Evolutionary conservation across 495 filamentous ascomycete genomes (phyloP).

Genomic region (Letharia lupina): DNA sequence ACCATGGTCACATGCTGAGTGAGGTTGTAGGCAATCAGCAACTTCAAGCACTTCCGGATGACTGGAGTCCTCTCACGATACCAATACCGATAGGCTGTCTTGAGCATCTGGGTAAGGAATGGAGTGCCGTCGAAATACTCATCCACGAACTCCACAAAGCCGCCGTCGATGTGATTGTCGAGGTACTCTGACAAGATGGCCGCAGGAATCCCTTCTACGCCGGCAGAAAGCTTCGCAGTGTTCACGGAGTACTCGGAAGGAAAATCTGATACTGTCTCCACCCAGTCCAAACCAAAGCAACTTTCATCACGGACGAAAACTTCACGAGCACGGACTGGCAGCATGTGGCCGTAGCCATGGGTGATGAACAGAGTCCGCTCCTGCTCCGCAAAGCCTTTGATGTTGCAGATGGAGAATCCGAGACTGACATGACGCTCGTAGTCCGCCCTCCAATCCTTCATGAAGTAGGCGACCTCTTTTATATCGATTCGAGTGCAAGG

Average conservation of each 20-base stretch:
- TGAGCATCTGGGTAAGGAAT: constrained; percentile 87
- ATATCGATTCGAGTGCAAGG: constrained; percentile 94
- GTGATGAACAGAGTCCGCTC: constrained; percentile 75
- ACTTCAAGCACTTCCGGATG: constrained; percentile 83
- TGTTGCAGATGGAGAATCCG: constrained; percentile 82
- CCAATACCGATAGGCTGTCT: constrained; percentile 87
- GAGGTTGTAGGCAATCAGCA: constrained; percentile 86
- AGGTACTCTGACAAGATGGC: constrained; percentile 76
- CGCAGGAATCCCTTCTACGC: constrained; percentile 71
- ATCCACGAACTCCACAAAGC: constrained; percentile 72
- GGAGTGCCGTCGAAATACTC: constrained; percentile 89
- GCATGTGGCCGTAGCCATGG: constrained; percentile 80
- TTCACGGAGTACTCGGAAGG: constrained; percentile 72
- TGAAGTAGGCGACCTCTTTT: constrained; percentile 93
- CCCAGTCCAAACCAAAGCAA: constrained; percentile 87
- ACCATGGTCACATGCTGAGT: constrained; percentile 88
- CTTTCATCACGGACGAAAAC: constrained; percentile 85
- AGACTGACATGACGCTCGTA: constrained; percentile 81
- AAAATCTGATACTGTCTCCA: constrained; percentile 62
- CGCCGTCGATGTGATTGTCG: constrained; percentile 80
- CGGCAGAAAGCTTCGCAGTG: constrained; percentile 77
- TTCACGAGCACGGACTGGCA: constrained; percentile 83
- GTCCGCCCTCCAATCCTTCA: constrained; percentile 96
- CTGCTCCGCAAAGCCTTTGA: constrained; percentile 79
- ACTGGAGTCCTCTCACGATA: constrained; percentile 71